phyloP scores from a whole-genome alignment of 1,284 basidiomycete genomes.

The Rhizopogon hawkerae region DNA sequence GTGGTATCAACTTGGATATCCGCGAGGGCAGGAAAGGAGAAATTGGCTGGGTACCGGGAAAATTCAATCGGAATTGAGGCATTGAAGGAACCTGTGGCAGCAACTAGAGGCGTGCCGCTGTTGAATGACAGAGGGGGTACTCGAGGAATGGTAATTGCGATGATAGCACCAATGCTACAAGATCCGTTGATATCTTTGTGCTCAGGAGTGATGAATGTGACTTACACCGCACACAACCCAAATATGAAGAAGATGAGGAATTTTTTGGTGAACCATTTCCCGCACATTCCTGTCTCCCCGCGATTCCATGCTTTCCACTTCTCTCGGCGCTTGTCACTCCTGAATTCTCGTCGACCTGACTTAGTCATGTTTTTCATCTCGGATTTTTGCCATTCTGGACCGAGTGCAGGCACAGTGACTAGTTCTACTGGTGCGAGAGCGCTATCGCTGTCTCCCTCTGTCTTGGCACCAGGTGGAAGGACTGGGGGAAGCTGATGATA shows the following conservation, averaged over 20 bases:
- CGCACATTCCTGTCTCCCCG: conserved; percentile 67
- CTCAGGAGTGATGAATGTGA: conserved; percentile 15
- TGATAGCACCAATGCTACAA: conserved; percentile 55
- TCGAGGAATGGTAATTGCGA: conserved; percentile 74
- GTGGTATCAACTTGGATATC: conserved; percentile 67
- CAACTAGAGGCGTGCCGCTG: conserved; percentile 44
- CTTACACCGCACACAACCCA: conserved; percentile 54
- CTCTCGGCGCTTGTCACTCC: conserved; percentile 44
- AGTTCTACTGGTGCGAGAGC: conserved; percentile 56
- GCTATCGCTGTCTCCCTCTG: conserved; percentile 29
- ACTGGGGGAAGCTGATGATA: conserved; percentile 46
- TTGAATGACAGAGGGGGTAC: conserved; percentile 66
- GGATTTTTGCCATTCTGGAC: conserved; percentile 74
- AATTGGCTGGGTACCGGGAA: conserved; percentile 71
- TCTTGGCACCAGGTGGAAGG: conserved; percentile 23
- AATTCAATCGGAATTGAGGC: conserved; percentile 51
- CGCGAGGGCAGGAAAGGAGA: conserved; percentile 71
- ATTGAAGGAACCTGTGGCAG: conserved; percentile 50
- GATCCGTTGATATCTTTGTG: conserved; percentile 3
- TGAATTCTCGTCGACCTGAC: conserved; percentile 52
- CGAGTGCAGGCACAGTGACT: conserved; percentile 81
- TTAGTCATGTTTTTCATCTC: conserved; percentile 73
- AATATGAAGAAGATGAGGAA: conserved; percentile 64
- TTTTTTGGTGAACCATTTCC: conserved; percentile 65
- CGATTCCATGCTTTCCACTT: conserved; percentile 65